Evolutionary conservation across 2,329 filamentous ascomycete species (phyloP), one percentile per base, ranked within the genome.

Genomic region (Elsinoe fawcettii): DNA sequence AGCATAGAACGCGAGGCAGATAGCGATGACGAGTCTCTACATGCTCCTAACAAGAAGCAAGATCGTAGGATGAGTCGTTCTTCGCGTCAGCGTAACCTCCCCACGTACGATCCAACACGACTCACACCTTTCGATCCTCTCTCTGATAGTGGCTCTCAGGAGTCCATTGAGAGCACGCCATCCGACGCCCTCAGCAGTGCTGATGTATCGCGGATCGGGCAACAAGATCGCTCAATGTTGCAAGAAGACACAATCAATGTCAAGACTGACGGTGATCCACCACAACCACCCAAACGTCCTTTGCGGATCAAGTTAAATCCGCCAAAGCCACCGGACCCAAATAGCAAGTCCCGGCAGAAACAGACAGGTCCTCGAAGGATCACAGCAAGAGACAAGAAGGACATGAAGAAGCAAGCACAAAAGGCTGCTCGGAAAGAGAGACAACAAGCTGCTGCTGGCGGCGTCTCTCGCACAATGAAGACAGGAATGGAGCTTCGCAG

Each of bases 1-100:
- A 80, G 78, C 65, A 68, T 79, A 60, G 70, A 80, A 67, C 69
- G 76, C 57, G 78, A 80, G 55, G 70, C 71, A 16, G 77, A 80
- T 60, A 75, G 74, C 53, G 77, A 80, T 14, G 76, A 79, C 20
- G 76, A 77, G 8, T 64, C 65, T 23, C 65, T 70, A 20, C 62
- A 67, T 55, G 76, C 74, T 5, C 76, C 78, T n/a, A 77, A 74
- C 60, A 81, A 81, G 69, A 76, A 77, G 63, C 74, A 75, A 58
- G 74, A 75, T 41, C 72, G 75, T 27, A 69, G 75, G 5, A 71
- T 73, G 53, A 73, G 74, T 51, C 70, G 73, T 62, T 72, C 73
- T 56, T 70, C 73, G n/a, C 70, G 72, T 69, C 71, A 60, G 54
- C 59, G 46, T 63, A 65, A 57, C 58, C 63, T 34, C 11, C 60